Evolutionary conservation across 1,139 yeast genomes (phyloP).

Genomic region (Candida sp.): DNA sequence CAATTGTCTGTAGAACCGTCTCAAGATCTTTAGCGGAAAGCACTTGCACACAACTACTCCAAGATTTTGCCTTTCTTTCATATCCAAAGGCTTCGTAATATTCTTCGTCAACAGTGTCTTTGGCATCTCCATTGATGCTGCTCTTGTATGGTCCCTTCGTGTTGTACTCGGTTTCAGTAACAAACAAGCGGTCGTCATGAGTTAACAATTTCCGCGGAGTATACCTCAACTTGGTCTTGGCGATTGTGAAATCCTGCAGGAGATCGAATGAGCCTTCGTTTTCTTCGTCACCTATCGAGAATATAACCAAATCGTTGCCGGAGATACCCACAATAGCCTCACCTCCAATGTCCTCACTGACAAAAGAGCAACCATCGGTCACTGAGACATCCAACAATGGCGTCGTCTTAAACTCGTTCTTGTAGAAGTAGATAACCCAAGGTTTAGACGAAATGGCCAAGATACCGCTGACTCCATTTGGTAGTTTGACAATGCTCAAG

Average conservation of each 20-base stretch:
- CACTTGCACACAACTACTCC: slow-evolving; percentile 62
- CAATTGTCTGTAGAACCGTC: slow-evolving; percentile 42
- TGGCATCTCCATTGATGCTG: slow-evolving; percentile 11
- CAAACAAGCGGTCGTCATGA: slow-evolving; percentile 32
- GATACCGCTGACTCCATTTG: slow-evolving; percentile 25
- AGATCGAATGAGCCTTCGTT: slow-evolving; percentile 36
- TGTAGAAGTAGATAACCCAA: slow-evolving; percentile 35
- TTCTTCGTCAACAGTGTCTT: slow-evolving; percentile 24
- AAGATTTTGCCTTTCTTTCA: slow-evolving; percentile 22
- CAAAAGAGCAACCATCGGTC: slow-evolving; percentile 51
- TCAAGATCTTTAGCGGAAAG: slow-evolving; percentile 26
- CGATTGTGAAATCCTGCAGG: slow-evolving; percentile 50
- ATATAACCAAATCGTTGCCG: slow-evolving; percentile 57
- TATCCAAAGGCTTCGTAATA: slow-evolving; percentile 47
- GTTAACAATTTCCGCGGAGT: slow-evolving; percentile 55
- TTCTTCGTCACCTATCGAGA: slow-evolving; percentile 51
- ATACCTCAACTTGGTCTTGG: slow-evolving; percentile 47
- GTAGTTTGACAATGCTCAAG: slow-evolving; percentile 40
- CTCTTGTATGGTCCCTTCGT: slow-evolving; percentile 30
- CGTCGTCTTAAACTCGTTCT: slow-evolving; percentile 36
- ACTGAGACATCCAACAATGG: slow-evolving; percentile 42
- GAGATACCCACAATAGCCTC: slow-evolving; percentile 68
- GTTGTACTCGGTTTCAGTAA: slow-evolving; percentile 53
- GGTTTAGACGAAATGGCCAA: slow-evolving; percentile 50
- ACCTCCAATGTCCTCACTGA: slow-evolving; percentile 66